Evolutionary conservation across 2,329 filamentous ascomycete species (phyloP).

Genomic region (Fusarium protoensiforme): DNA sequence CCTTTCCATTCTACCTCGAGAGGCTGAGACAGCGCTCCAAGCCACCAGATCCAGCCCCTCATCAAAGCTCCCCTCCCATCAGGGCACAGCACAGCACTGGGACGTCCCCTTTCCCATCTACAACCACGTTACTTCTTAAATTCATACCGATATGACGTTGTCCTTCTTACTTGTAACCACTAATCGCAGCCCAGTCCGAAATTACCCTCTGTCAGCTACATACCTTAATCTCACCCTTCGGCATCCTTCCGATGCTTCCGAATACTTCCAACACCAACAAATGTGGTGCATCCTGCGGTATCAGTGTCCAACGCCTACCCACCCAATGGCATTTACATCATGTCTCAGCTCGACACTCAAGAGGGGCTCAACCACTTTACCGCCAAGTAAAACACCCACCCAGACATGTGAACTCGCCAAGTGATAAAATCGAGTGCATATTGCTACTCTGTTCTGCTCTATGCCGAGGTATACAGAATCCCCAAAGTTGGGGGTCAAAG

Average conservation of each 20-base stretch:
- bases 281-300: not conserved
- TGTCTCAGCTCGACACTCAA: slow-evolving; percentile 14
- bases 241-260: slow-evolving; percentile 2
- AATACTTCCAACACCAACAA: slow-evolving; percentile 14
- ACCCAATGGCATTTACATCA: not conserved
- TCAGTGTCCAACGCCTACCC: not conserved
- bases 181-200: not conserved
- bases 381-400: not conserved
- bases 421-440: not conserved
- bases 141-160: not conserved
- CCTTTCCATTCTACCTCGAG: slow-evolving; percentile 3
- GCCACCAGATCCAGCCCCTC: slow-evolving; percentile 19
- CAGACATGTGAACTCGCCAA: not conserved
- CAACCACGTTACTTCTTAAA: not conserved
- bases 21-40: slow-evolving; percentile 28
- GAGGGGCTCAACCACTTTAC: slow-evolving; percentile 14
- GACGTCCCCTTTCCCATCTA: not conserved
- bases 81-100: not conserved
- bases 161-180: not conserved
- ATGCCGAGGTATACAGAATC: not conserved
- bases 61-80: not conserved
- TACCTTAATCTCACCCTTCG: not conserved
- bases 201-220: not conserved
- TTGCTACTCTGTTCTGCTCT: not conserved
- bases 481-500: not conserved